Percentiles rank a stretch among this genome's conserved stretches.
phyloP scores from a whole-genome alignment of 257 asterid species.

The Fraxinus americana region DNA sequence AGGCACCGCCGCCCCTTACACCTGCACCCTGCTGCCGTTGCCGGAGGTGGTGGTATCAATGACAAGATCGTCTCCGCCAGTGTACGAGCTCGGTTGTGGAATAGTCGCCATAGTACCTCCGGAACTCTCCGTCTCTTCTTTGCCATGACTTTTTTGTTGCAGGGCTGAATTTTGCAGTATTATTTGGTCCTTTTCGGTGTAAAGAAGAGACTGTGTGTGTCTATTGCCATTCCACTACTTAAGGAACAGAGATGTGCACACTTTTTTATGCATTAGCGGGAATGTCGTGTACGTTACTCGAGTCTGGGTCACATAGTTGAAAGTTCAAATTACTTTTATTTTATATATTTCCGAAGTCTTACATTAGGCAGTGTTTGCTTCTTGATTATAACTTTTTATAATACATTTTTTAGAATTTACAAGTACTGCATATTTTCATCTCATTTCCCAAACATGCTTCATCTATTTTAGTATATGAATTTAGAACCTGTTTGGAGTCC shows the following conservation, averaged over 20 bases:
- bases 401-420: no score
- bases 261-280: not conserved
- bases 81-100: conserved; percentile 64
- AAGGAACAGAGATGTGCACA: not conserved
- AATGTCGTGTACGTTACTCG: no score
- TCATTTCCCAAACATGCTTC: no score
- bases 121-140: conserved; percentile 61
- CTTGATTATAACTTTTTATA: no score
- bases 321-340: no score
- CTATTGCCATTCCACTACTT: not conserved
- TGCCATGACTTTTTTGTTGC: conserved; percentile 33
- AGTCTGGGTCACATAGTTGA: no score
- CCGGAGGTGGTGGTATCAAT: conserved; percentile 41
- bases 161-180: not conserved
- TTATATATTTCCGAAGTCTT: no score
- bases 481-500: no score
- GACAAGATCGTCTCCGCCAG: conserved; percentile 67
- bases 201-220: not conserved
- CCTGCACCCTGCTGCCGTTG: conserved; percentile 40
- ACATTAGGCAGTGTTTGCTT: no score
- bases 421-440: no score
- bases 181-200: not conserved
- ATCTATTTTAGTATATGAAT: no score
- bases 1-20: conserved; percentile 64
- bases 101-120: conserved; percentile 65